Evolutionary conservation across 768 basidiomycete genomes (phyloP), one percentile per base, ranked within the genome.

Genomic region (Mycena haematopus): DNA sequence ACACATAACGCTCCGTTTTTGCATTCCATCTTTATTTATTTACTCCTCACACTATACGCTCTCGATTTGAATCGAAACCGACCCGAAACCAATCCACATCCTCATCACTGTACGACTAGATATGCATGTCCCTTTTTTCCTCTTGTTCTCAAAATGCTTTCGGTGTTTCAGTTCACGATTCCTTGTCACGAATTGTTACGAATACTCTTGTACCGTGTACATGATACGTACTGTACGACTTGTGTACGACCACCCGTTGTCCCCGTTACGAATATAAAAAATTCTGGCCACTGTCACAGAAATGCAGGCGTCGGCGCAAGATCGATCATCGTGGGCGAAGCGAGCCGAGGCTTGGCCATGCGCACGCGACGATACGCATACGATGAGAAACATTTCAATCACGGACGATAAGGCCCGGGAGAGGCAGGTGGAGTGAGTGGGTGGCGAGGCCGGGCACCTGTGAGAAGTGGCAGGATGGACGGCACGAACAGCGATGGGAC

Each of bases 101-200:
- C 54, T 72, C 72, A 75, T 74, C 74, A 74, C 62, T 86, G 87
- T 88, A 89, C 82, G 84, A 87, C 83, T 88, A 89, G 86, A 89
- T 81, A 88, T 86, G 83, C 84, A 75, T 75, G 74, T 76, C 72
- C 76, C 72, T 72, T 70, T 75, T 31, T 67, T 60, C 70, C 64
- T 46, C 62, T 61, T 68, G 70, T 73, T 76, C 52, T 57, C 74
- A 70, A 68, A 73, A 70, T 72, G 69, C 59, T 74, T 72, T 74
- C 72, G 63, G 50, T 62, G 70, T 67, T 73, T 56, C 68, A 64
- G 58, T 62, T 60, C 70, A 75, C 72, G 71, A 74, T 72, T 66
- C 63, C 70, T 70, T 65, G 64, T 74, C 69, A 71, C 70, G 71
- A 72, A 57, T 60, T 63, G 66, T 70, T 67, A 70, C 68, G 68